phyloP scores from a whole-genome alignment of 805 yeast species.

The Cyberlindnera maclurae region DNA sequence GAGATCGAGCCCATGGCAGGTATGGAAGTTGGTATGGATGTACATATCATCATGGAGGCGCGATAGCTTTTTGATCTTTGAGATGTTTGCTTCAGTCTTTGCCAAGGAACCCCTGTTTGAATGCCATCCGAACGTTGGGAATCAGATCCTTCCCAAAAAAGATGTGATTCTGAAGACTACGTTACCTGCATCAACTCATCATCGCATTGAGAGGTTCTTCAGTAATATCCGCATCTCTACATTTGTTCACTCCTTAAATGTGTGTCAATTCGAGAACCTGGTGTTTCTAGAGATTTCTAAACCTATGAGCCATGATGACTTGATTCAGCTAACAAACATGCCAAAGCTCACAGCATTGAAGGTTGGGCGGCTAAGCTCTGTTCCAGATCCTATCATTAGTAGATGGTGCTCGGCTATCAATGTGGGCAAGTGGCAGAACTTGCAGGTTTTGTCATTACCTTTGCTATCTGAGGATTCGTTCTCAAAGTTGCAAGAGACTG shows the following conservation, averaged over 20 bases:
- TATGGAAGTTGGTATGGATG: slow-evolving; percentile 30
- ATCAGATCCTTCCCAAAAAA: slow-evolving; percentile 11
- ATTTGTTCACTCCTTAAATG: slow-evolving; percentile 11
- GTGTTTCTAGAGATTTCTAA: slow-evolving; percentile 15
- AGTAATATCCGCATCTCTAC: slow-evolving; percentile 18
- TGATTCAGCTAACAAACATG: slow-evolving; percentile 15
- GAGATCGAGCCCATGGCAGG: slow-evolving; percentile 15
- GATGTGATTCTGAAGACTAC: slow-evolving; percentile 12
- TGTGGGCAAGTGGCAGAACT: slow-evolving; percentile 16
- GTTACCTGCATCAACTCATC: slow-evolving; percentile 19
- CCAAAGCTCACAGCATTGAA: slow-evolving; percentile 15
- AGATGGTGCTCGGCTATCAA: slow-evolving; percentile 20
- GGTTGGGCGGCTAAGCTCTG: slow-evolving; percentile 5
- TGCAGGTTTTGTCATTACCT: slow-evolving; percentile 18
- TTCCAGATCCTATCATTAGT: slow-evolving; percentile 16
- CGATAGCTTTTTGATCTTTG: slow-evolving; percentile 26
- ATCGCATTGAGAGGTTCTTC: slow-evolving; percentile 30
- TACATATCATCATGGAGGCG: slow-evolving; percentile 22
- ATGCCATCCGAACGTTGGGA: slow-evolving; percentile 13
- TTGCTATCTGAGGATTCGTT: slow-evolving; percentile 13
- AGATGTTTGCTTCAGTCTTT: slow-evolving; percentile 24
- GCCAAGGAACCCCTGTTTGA: slow-evolving; percentile 9
- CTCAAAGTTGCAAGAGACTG: slow-evolving; percentile 13
- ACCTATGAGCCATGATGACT: slow-evolving; percentile 11
- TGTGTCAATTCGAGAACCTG: slow-evolving; percentile 11